These are phyloP conservation scores for Fusarium neocosmosporiellum DNA, from an alignment of 2,329 filamentous ascomycete species.

Conservation along the genomic window DNA sequence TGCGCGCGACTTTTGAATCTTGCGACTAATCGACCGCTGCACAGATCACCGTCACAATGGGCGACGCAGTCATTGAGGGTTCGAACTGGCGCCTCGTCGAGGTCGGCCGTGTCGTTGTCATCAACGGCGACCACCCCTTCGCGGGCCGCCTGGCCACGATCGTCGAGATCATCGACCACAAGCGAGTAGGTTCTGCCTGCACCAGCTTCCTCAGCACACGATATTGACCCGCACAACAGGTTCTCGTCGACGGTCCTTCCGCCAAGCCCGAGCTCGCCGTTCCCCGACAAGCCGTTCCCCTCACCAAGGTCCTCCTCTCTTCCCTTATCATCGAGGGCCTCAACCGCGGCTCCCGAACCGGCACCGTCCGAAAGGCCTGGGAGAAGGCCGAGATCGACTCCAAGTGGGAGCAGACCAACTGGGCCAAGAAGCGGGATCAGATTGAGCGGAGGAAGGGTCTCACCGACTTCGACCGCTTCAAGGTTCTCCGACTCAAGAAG, in stretches of 20 bases:
- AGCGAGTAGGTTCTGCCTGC: conserved; percentile 82
- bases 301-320: conserved; percentile 88
- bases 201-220: conserved; percentile 15
- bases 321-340: conserved; percentile 88
- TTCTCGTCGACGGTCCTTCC: conserved; percentile 94
- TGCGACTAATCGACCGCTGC: conserved; percentile 48
- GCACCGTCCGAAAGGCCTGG: conserved; percentile 88
- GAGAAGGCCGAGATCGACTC: conserved; percentile 89
- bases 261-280: conserved; percentile 82
- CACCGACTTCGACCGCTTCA: conserved; percentile 99
- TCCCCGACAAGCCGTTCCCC: conserved; percentile 86
- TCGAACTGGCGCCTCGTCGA: conserved; percentile 96
- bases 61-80: conserved; percentile 83
- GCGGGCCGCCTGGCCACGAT: conserved; percentile 90
- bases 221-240: conserved; percentile 64
- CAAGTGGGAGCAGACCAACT: conserved; percentile 92
- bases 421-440: conserved; percentile 93
- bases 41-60: conserved; percentile 77
- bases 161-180: conserved; percentile 99
- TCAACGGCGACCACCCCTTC: conserved; percentile 82
- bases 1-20: conserved; percentile 40
- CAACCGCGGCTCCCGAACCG: conserved; percentile 84
- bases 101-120: conserved; percentile 96
- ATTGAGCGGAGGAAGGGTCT: conserved; percentile 88
- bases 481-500: conserved; percentile 99